Percentiles rank a stretch among this genome's conserved stretches.
Evolutionary conservation across 257 asterid genomes (phyloP).

Genomic region (Galeopsis tetrahit): DNA sequence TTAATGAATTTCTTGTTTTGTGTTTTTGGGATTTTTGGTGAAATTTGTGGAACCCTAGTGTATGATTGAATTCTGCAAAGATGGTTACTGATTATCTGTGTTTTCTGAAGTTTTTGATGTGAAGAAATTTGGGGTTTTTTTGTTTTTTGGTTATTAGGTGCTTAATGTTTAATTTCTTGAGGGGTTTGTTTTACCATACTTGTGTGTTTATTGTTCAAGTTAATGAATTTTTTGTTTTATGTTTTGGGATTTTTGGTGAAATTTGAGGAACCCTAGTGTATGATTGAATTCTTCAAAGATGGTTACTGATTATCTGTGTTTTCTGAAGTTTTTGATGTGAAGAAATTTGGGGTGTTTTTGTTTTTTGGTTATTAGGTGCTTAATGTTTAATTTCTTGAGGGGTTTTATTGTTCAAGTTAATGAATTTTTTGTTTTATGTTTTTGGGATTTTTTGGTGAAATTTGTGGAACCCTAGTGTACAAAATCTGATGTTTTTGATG

Average conservation of each 20-base stretch:
- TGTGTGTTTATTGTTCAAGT: not conserved
- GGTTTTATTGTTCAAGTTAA: constrained; percentile 5
- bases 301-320: not conserved
- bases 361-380: constrained; percentile 56
- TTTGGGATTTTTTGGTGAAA: constrained; percentile 1
- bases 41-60: not conserved
- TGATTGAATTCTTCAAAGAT: constrained; percentile 12
- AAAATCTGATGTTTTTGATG: not conserved
- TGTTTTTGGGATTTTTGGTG: not conserved
- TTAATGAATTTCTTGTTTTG: not conserved
- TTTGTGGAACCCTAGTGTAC: not conserved
- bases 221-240: constrained; percentile 6
- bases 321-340: not conserved
- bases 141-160: constrained; percentile 46
- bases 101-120: constrained; percentile 1
- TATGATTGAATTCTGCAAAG: not conserved
- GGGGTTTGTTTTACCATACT: constrained; percentile 15
- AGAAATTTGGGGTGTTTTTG: not conserved
- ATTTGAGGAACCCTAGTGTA: constrained; percentile 2
- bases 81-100: constrained; percentile 1
- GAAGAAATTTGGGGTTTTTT: not conserved
- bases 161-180: constrained; percentile 42
- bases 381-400: constrained; percentile 26
- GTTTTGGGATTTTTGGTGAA: not conserved
- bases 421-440: not conserved